phyloP scores from a whole-genome alignment of 331 rosid genomes.

The Rhamnella rubrinervis region DNA sequence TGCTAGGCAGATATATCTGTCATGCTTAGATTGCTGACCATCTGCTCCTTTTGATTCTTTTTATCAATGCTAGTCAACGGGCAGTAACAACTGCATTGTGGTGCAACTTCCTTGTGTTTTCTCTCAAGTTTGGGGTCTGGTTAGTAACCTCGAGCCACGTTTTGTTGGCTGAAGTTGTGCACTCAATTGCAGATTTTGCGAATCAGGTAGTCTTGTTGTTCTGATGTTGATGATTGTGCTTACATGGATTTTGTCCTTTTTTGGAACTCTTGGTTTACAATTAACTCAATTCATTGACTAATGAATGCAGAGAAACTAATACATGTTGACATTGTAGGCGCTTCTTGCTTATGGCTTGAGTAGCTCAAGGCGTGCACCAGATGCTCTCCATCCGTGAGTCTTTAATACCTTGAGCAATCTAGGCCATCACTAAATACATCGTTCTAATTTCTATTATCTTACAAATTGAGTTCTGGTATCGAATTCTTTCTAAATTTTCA shows the following conservation, averaged over 20 bases:
- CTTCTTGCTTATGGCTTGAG: constrained; percentile 94
- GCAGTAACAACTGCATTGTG: constrained; percentile 95
- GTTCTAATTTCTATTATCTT: not conserved
- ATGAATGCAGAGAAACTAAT: constrained; percentile 38
- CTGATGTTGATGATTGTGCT: not conserved
- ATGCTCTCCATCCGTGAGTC: constrained; percentile 96
- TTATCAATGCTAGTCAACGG: constrained; percentile 60
- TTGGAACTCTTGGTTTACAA: not conserved
- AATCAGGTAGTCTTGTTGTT: constrained; percentile 60
- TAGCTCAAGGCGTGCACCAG: constrained; percentile 99
- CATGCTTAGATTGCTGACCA: not conserved
- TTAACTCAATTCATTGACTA: constrained; percentile 14
- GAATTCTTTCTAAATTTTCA: not conserved
- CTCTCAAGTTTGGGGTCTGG: constrained; percentile 95
- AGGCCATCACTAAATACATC: constrained; percentile 10
- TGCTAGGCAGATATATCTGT: not conserved
- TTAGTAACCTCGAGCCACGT: constrained; percentile 86
- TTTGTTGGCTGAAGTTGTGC: constrained; percentile 89
- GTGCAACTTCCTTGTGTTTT: constrained; percentile 98
- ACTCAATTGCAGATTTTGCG: constrained; percentile 89
- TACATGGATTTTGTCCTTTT: not conserved
- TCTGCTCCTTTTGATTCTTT: not conserved
- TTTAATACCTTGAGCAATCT: constrained; percentile 13
- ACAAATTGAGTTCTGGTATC: not conserved
- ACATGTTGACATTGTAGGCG: constrained; percentile 55